Percentiles rank a stretch among this genome's conserved stretches.
Conservation (phyloP, 1,284 basidiomycete species). For the Spongispora temasekensis region DNA sequence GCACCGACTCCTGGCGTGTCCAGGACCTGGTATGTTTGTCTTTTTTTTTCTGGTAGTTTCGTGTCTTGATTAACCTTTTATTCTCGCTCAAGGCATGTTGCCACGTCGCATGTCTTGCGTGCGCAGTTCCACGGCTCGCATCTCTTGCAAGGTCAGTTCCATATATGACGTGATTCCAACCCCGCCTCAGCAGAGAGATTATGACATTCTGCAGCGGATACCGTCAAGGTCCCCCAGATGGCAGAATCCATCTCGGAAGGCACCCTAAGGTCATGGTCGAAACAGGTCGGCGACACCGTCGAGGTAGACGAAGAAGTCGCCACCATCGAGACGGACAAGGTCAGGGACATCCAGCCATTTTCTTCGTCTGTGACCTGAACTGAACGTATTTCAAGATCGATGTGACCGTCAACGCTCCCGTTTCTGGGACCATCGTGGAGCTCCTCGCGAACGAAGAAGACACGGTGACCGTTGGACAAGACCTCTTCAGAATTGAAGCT, state of each 20-base stretch:
- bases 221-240: constrained; percentile 98
- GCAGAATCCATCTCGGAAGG: constrained; percentile 99
- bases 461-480: constrained; percentile 94
- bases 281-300: constrained; percentile 92
- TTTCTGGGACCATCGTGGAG: constrained; percentile 87
- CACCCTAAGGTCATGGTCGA: constrained; percentile 94
- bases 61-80: neutral
- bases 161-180: constrained; percentile 16
- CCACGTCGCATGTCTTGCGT: constrained; percentile 47
- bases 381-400: constrained; percentile 70
- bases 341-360: constrained; percentile 37
- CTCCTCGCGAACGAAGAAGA: constrained; percentile 90
- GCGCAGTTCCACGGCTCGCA: constrained; percentile 70
- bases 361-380: neutral
- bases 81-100: constrained; percentile 44
- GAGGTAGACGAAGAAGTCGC: constrained; percentile 95
- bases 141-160: constrained; percentile 61
- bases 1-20: constrained; percentile 42
- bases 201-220: constrained; percentile 58
- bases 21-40: constrained; percentile 51
- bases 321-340: constrained; percentile 99
- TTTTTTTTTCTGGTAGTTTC: constrained; percentile 7
- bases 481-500: constrained; percentile 89
- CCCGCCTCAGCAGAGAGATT: neutral
- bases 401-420: constrained; percentile 94